Evolutionary conservation across 2,329 filamentous ascomycete species (phyloP).

Genomic region (Atkinsonella hypoxylon): DNA sequence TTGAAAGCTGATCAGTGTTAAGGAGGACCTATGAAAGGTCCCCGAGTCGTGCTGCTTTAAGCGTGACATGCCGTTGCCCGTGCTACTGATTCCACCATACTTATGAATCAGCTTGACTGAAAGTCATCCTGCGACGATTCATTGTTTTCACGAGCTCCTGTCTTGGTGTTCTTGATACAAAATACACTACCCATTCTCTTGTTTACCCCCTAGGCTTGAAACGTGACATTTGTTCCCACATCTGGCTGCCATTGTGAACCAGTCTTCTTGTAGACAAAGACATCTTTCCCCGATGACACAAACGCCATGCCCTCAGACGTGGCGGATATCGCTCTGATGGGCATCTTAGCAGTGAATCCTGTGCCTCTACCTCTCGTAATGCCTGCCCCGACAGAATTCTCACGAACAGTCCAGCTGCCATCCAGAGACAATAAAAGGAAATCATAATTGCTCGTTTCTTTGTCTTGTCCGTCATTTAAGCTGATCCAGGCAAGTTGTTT

Average conservation of each 20-base stretch:
- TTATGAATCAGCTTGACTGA: background rate
- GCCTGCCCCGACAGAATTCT: slow-evolving; percentile 8
- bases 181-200: background rate
- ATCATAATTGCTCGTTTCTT: slow-evolving; percentile 3
- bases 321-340: slow-evolving; percentile 7
- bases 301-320: slow-evolving; percentile 11
- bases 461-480: background rate
- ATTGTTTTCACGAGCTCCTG: background rate
- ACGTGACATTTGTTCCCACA: background rate
- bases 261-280: slow-evolving; percentile 9
- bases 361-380: slow-evolving; percentile 3
- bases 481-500: slow-evolving; percentile 11
- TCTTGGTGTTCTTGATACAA: too few relatives aligned
- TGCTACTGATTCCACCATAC: background rate
- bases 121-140: background rate
- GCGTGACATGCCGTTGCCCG: background rate
- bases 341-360: slow-evolving; percentile 5
- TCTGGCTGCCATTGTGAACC: slow-evolving; percentile 7
- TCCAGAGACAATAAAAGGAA: slow-evolving; percentile 10
- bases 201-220: background rate
- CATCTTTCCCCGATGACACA: slow-evolving; percentile 9
- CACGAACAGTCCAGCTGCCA: slow-evolving; percentile 6
- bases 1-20: background rate
- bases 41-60: background rate
- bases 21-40: background rate